Percentiles rank a stretch among this genome's conserved stretches.
These are phyloP conservation scores for Eleusine coracana DNA, from an alignment of 176 grass and related monocot species.

Conservation along the genomic window DNA sequence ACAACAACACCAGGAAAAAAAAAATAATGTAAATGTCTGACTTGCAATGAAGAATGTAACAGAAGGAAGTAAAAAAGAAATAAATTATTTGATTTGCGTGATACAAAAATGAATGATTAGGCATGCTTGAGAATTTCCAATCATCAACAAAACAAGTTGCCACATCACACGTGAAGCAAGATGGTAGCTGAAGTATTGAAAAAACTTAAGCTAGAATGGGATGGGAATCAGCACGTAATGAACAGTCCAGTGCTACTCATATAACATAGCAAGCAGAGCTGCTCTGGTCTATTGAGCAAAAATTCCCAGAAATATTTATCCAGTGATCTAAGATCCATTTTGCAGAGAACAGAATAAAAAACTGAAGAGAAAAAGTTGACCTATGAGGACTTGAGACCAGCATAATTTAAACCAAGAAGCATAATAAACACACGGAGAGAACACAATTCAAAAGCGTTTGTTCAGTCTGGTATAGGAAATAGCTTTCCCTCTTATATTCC, in stretches of 20 bases:
- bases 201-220: not conserved
- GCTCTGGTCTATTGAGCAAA: not conserved
- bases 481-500: slow-evolving; percentile 1
- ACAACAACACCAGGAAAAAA: not conserved
- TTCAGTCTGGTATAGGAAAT: not conserved
- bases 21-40: too few species aligned
- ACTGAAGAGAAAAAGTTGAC: not conserved
- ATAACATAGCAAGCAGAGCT: not conserved
- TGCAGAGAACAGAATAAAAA: not conserved
- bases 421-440: not conserved
- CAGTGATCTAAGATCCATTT: not conserved
- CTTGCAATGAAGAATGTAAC: not conserved
- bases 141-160: not conserved
- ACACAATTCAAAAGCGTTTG: not conserved
- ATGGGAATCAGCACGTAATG: not conserved
- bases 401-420: not conserved
- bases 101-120: not conserved
- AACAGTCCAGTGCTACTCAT: not conserved
- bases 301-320: not conserved
- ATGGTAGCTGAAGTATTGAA: not conserved
- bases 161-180: not conserved
- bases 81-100: not conserved
- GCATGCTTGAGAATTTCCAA: slow-evolving; percentile 4
- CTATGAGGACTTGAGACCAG: not conserved
- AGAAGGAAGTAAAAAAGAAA: not conserved